phyloP scores from a whole-genome alignment of 345 rosid genomes.

The Lepidium didymum region DNA sequence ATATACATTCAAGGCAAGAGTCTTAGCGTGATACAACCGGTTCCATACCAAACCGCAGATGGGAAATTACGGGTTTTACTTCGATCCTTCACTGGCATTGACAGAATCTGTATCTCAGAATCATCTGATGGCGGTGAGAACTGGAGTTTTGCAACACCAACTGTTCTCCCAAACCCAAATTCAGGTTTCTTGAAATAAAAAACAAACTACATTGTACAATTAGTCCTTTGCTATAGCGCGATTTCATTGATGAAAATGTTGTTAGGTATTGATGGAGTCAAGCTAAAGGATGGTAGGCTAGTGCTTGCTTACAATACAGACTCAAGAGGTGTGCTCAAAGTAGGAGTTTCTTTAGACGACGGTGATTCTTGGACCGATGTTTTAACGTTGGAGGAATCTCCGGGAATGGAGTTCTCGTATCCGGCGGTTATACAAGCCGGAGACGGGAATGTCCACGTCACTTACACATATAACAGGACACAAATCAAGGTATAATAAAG shows the following conservation, averaged over 20 bases:
- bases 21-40: conserved; percentile 94
- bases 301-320: conserved; percentile 73
- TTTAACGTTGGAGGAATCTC: conserved; percentile 54
- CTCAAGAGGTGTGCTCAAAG: conserved; percentile 77
- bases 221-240: not conserved
- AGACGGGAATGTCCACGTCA: conserved; percentile 70
- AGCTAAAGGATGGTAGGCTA: conserved; percentile 60
- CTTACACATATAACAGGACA: conserved; percentile 82
- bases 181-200: conserved; percentile 47
- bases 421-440: conserved; percentile 78
- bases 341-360: conserved; percentile 64
- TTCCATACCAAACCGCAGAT: conserved; percentile 56
- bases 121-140: conserved; percentile 62
- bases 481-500: conserved; percentile 65
- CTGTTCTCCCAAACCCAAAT: conserved; percentile 80
- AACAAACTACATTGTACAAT: not conserved
- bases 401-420: conserved; percentile 80
- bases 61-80: conserved; percentile 59
- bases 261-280: conserved; percentile 79
- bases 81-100: conserved; percentile 57
- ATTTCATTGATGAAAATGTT: not conserved
- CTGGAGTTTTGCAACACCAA: conserved; percentile 67
- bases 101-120: conserved; percentile 67
- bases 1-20: conserved; percentile 52
- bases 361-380: conserved; percentile 75